phyloP scores from a whole-genome alignment of 129 eudicot species.

The Arctium lappa region DNA sequence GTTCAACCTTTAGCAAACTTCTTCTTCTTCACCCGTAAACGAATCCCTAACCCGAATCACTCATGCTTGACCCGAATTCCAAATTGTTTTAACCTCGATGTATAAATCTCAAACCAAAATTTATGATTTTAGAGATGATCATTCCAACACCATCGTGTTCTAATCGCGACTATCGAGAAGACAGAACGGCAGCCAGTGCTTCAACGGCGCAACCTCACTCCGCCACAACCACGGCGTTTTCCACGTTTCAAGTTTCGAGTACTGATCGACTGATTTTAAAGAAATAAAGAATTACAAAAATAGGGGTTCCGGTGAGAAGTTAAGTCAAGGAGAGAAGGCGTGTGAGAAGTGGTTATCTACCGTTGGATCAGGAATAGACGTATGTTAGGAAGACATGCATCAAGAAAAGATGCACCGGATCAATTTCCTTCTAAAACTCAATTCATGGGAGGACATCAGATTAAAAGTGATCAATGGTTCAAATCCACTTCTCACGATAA shows the following conservation, averaged over 20 bases:
- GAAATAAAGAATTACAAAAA: background rate
- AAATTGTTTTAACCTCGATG: background rate
- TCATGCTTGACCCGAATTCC: background rate
- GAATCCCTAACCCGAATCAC: background rate
- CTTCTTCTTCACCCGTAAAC: constrained; percentile 6
- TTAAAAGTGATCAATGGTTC: too few species aligned
- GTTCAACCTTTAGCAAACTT: background rate
- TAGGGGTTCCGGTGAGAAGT: too few species aligned
- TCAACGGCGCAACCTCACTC: background rate
- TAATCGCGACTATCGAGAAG: background rate
- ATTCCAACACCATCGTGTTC: background rate
- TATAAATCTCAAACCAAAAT: background rate
- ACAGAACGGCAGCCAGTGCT: background rate
- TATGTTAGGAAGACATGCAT: too few species aligned
- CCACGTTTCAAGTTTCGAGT: background rate
- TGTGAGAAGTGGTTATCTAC: too few species aligned
- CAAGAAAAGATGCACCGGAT: too few species aligned
- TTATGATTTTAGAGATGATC: background rate
- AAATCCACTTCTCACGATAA: too few species aligned
- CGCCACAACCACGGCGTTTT: background rate
- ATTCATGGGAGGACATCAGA: too few species aligned
- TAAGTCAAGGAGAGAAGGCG: too few species aligned
- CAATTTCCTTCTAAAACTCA: too few species aligned
- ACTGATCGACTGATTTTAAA: background rate
- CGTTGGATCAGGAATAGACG: too few species aligned